A percentile compares a stretch with the other conserved stretches of the same genome.
Conservation (phyloP, 2,329 filamentous ascomycete species). For the Didymella glomerata region DNA sequence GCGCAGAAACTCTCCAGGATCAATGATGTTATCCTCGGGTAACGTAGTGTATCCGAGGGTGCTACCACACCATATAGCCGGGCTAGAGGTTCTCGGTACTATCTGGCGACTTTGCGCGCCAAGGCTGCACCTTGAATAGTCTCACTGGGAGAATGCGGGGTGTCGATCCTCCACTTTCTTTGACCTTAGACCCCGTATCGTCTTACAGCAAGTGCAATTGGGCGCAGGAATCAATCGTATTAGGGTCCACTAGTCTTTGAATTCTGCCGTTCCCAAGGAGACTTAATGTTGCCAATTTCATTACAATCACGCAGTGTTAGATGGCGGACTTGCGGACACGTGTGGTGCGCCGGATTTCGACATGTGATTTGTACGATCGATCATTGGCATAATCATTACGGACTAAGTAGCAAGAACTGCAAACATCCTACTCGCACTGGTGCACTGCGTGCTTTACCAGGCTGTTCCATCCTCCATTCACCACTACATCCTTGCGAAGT, state of each 20-base stretch:
- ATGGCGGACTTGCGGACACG: not conserved
- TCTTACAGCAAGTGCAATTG: not conserved
- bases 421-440: not conserved
- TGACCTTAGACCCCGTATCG: not conserved
- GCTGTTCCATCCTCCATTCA: not conserved
- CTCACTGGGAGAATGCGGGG: not conserved
- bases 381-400: not conserved
- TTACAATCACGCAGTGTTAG: not conserved
- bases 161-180: not conserved
- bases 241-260: too few species aligned
- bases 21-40: constrained; percentile 2
- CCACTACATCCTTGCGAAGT: not conserved
- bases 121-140: not conserved
- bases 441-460: constrained; percentile 19
- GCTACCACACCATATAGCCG: constrained; percentile 12
- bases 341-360: not conserved
- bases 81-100: too few species aligned
- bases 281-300: too few species aligned
- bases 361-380: not conserved
- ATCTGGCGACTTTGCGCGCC: not conserved
- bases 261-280: too few species aligned
- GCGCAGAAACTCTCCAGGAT: not conserved
- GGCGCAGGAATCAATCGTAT: constrained; percentile 6
- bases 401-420: not conserved
- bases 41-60: constrained; percentile 1